Evolutionary conservation across 441 rosid genomes (phyloP), one percentile per base, ranked within the genome.

Genomic region (California macrophylla): DNA sequence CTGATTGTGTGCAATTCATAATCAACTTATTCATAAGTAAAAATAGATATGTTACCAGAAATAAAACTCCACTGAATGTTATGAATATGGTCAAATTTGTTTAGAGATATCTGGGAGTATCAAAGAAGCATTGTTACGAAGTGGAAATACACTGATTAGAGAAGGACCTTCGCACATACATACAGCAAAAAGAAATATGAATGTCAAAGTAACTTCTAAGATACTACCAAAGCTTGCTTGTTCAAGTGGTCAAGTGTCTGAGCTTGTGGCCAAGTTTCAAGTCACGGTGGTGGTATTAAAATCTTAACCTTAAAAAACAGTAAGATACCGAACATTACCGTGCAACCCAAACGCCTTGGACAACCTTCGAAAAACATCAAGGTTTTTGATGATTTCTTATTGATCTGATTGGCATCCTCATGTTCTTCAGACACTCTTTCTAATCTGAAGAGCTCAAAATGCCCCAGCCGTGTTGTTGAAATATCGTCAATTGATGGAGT

Each of bases 281-380:
- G n/a, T n/a, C n/a, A n/a, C n/a, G n/a, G n/a, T n/a, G n/a, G n/a
- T 67, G 3, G 4, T 30, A 29, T 74, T 54, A 47, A n/a, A n/a
- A n/a, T 64, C n/a, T n/a, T n/a, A n/a, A n/a, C n/a, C n/a, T n/a
- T n/a, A n/a, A n/a, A n/a, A n/a, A n/a, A n/a, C n/a, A n/a, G n/a
- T n/a, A n/a, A n/a, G 63, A 38, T 70, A 84, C 98, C 90, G 56
- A 47, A 47, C 86, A 83, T 65, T 88, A 92, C 98, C 40, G 99
- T 95, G 72, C 82, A 95, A 72, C 98, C 98, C 72, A 92, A 79
- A 52, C 97, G 99, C 85, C 85, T 92, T 82, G 98, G 98, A 82
- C 98, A 92, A 72, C 92, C 91, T 79, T 95, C 97, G 77, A 95
- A 92, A 78, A 82, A 86, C 98, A 92, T 95, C 74, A 95, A 79